Conservation (phyloP, 148 eudicot genomes). For the Heliamphora exappendiculata region DNA sequence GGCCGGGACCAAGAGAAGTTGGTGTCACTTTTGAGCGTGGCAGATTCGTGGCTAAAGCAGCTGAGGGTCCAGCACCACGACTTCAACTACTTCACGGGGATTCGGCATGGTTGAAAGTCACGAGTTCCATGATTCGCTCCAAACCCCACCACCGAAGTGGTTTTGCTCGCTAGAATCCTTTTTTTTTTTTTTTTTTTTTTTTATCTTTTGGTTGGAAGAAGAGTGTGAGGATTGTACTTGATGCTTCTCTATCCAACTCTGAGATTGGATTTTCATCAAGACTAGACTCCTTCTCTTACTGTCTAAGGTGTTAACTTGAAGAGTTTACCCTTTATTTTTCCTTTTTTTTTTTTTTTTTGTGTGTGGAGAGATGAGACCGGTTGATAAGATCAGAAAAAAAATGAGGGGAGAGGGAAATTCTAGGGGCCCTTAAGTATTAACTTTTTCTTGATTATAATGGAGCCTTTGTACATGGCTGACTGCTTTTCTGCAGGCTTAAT, state of each 20-base stretch:
- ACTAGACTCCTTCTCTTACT: too few species aligned
- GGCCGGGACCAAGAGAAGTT: slow-evolving; percentile 70
- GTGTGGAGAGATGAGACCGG: background rate
- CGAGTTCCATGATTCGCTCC: background rate
- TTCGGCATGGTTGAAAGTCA: slow-evolving; percentile 46
- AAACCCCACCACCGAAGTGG: background rate
- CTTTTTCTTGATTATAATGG: background rate
- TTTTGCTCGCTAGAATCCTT: background rate
- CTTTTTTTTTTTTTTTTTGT: too few species aligned
- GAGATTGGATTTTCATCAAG: too few species aligned
- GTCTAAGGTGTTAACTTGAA: too few species aligned
- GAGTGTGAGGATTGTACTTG: slow-evolving; percentile 11
- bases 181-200: background rate
- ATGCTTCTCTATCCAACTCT: background rate
- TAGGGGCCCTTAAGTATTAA: background rate
- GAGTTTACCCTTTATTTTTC: too few species aligned
- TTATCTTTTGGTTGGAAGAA: background rate
- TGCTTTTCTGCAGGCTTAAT: background rate
- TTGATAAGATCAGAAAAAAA: background rate
- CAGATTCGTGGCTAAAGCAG: slow-evolving; percentile 96
- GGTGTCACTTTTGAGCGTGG: slow-evolving; percentile 69
- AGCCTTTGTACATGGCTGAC: slow-evolving; percentile 11
- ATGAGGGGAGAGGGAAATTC: background rate
- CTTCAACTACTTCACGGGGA: slow-evolving; percentile 78
- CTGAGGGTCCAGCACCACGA: slow-evolving; percentile 87